phyloP scores from a whole-genome alignment of 2,329 filamentous ascomycete genomes.

The Neopestalotiopsis sp. region DNA sequence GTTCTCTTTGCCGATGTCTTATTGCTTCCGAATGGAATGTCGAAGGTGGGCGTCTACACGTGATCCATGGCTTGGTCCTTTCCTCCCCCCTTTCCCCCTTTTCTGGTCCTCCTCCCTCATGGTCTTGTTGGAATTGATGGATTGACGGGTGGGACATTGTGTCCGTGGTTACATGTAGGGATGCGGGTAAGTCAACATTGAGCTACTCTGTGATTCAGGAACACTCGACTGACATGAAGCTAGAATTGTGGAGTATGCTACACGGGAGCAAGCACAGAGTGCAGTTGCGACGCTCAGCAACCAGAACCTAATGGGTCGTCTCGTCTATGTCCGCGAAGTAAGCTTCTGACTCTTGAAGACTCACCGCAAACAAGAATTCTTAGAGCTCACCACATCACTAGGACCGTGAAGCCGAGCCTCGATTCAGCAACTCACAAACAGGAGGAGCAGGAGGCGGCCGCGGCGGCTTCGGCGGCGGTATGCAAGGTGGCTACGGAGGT shows the following conservation, averaged over 20 bases:
- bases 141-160: conserved; percentile 96
- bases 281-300: conserved; percentile 98
- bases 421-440: conserved; percentile 81
- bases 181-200: conserved; percentile 83
- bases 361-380: conserved; percentile 26
- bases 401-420: conserved; percentile 98
- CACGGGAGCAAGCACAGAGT: conserved; percentile 97
- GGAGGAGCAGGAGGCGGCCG: conserved; percentile 60
- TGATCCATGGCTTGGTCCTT: conserved; percentile 82
- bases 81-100: conserved; percentile 51
- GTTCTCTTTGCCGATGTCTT: conserved; percentile 99
- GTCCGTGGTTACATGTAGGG: conserved; percentile 91
- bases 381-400: conserved; percentile 42
- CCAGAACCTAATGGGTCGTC: conserved; percentile 96
- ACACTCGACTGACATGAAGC: conserved; percentile 14
- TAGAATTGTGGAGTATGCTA: conserved; percentile 99
- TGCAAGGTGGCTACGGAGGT: conserved; percentile 58
- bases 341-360: conserved; percentile 31
- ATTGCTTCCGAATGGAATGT: conserved; percentile 99
- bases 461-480: conserved; percentile 59
- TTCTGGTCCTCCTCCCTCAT: conserved; percentile 65
- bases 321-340: conserved; percentile 98
- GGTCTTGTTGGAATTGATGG: conserved; percentile 87
- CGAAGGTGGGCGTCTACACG: conserved; percentile 98
- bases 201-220: background rate